Evolutionary conservation across 441 rosid species (phyloP), one percentile per base, ranked within the genome.

Genomic region (Lepidium campestre): DNA sequence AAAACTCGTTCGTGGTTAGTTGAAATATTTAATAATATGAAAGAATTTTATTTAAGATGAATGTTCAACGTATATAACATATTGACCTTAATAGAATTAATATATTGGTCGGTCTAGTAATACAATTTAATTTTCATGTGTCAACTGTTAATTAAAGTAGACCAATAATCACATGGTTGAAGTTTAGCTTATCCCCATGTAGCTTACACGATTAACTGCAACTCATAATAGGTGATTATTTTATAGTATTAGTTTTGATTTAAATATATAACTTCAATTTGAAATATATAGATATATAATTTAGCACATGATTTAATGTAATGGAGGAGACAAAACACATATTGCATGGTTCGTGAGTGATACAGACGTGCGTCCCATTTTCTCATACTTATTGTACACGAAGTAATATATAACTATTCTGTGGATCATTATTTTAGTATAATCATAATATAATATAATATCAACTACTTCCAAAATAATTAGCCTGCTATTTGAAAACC

Each of bases 261-360:
- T 18, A 27, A 25, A 29, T 29, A 31, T 64, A 55, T 42, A 3
- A 4, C 50, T 42, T 50, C 50, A 50, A 14, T 50, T 42, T 57
- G 7, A 57, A 25, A 40, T 20, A 57, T 27, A 32, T 56, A 6
- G 41, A 34, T 58, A 72, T 58, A 72, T 48, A 49, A n/a, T 49
- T 23, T 53, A 67, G 68, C 73, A 46, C 64, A 66, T 67, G 73
- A 67, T 13, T 15, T 66, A 66, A 48, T 59, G 77, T 60, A 67
- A 52, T 54, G 68, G 46, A 59, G 19, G 13, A 67, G 64, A 14
- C 50, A 41, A 34, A 14, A 57, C 29, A 25, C 23, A 53, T 67
- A 58, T 67, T 73, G 77, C 77, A 73, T 73, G 77, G 72, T 60
- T 73, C 62, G 76, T 72, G 76, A 68, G 50, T 67, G 25, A 31